Conservation (phyloP, 768 basidiomycete species). For the Lenzites betulinus region DNA sequence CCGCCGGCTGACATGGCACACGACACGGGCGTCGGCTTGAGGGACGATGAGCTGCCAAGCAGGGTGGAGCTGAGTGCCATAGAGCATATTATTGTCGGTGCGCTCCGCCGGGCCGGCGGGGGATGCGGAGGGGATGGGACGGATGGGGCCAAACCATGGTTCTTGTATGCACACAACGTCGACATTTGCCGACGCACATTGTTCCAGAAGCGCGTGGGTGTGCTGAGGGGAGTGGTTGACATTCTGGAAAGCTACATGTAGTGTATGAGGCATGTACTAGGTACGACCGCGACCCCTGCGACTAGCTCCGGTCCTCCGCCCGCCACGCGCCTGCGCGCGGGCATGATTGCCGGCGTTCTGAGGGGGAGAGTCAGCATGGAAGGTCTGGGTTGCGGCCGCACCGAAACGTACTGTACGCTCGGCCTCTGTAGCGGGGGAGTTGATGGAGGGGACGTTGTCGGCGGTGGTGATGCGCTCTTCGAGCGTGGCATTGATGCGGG, state of each 20-base stretch:
- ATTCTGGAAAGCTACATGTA: background rate
- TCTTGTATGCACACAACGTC: conserved; percentile 1
- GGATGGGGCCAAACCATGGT: conserved; percentile 3
- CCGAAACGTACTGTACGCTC: background rate
- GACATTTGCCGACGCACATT: background rate
- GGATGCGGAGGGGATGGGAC: background rate
- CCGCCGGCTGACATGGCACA: background rate
- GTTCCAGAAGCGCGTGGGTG: background rate
- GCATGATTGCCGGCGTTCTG: background rate
- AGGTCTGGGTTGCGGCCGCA: background rate
- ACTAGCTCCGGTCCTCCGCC: background rate
- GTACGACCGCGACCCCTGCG: background rate
- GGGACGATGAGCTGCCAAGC: background rate
- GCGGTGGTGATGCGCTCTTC: too few species aligned
- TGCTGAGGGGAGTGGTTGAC: conserved; percentile 4
- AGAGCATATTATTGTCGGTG: conserved; percentile 1
- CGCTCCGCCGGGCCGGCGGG: conserved; percentile 1
- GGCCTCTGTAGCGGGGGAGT: background rate
- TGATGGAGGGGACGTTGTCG: background rate
- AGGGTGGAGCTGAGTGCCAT: conserved; percentile 4
- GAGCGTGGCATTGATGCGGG: too few species aligned
- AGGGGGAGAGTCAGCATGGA: background rate
- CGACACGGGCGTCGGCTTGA: background rate
- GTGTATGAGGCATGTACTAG: background rate
- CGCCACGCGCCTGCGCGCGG: background rate